phyloP scores from a whole-genome alignment of 1,284 basidiomycete genomes.

The Ustilago trichophora region DNA sequence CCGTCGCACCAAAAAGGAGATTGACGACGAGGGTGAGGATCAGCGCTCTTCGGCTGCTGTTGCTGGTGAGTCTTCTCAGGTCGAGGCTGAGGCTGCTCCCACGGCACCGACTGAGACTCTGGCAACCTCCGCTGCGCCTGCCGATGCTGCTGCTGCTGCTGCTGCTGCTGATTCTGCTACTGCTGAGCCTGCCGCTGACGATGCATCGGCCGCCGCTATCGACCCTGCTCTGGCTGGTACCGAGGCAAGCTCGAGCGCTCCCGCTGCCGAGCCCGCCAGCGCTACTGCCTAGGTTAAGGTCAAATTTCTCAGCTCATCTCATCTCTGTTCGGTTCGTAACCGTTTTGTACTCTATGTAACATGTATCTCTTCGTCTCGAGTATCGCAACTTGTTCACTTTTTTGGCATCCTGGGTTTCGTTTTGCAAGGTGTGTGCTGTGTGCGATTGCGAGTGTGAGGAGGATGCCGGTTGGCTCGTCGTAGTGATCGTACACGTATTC shows the following conservation, averaged over 20 bases:
- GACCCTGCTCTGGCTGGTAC: constrained; percentile 19
- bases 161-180: neutral
- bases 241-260: constrained; percentile 1
- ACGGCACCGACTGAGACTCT: too few species aligned
- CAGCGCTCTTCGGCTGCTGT: too few species aligned
- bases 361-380: neutral
- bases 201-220: constrained; percentile 1
- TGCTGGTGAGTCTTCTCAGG: too few species aligned
- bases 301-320: neutral
- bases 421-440: neutral
- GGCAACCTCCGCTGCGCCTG: neutral
- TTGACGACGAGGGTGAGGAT: constrained; percentile 41
- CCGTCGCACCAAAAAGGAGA: constrained; percentile 35
- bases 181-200: neutral
- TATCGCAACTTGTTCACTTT: neutral
- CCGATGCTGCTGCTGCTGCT: neutral
- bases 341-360: constrained; percentile 36
- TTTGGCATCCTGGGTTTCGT: neutral
- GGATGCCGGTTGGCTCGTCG: too few species aligned
- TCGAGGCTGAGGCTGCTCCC: too few species aligned
- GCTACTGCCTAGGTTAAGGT: constrained; percentile 6
- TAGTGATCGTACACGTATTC: constrained; percentile 4
- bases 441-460: neutral
- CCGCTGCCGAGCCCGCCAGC: constrained; percentile 10
- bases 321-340: neutral